These are phyloP conservation scores for Hymenoscyphus albidus DNA, from an alignment of 2,329 filamentous ascomycete species.

Conservation along the genomic window DNA sequence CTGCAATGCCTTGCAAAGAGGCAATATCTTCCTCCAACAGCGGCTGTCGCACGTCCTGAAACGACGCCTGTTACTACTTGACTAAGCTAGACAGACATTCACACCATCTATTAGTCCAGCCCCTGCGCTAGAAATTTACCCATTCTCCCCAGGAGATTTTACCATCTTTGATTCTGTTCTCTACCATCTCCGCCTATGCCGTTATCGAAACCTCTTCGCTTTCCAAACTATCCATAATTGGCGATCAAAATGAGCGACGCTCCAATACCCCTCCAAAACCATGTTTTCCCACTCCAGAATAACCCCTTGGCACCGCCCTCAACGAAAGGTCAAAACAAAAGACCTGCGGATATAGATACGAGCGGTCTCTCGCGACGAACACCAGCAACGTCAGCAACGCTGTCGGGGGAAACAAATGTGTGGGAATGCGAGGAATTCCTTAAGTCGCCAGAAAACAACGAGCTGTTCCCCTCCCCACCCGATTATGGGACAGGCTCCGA, in stretches of 20 bases:
- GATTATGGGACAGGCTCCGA: slow-evolving; percentile 69
- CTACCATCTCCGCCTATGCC: background rate
- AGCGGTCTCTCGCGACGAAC: slow-evolving; percentile 33
- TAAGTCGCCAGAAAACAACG: slow-evolving; percentile 59
- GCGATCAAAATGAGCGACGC: slow-evolving; percentile 3
- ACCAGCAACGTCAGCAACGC: slow-evolving; percentile 20
- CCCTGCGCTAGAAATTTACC: background rate
- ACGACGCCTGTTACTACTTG: background rate
- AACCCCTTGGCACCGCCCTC: background rate
- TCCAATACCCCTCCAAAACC: background rate
- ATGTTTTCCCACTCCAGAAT: slow-evolving; percentile 7
- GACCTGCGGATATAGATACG: slow-evolving; percentile 27
- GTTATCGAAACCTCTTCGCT: background rate
- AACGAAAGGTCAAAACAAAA: background rate
- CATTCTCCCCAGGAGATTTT: background rate
- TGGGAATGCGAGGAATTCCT: background rate
- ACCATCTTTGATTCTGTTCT: background rate
- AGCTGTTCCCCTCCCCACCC: slow-evolving; percentile 79
- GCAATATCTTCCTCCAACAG: background rate
- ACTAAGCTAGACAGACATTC: background rate
- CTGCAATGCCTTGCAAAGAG: background rate
- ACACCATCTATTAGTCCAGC: background rate
- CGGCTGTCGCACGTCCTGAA: background rate
- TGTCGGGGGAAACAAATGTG: slow-evolving; percentile 18
- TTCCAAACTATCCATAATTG: background rate